Percentiles rank a stretch among this genome's conserved stretches.
These are phyloP conservation scores for Wickerhamiella alocasiicola DNA, from an alignment of 805 yeast genomes.

Conservation along the genomic window DNA sequence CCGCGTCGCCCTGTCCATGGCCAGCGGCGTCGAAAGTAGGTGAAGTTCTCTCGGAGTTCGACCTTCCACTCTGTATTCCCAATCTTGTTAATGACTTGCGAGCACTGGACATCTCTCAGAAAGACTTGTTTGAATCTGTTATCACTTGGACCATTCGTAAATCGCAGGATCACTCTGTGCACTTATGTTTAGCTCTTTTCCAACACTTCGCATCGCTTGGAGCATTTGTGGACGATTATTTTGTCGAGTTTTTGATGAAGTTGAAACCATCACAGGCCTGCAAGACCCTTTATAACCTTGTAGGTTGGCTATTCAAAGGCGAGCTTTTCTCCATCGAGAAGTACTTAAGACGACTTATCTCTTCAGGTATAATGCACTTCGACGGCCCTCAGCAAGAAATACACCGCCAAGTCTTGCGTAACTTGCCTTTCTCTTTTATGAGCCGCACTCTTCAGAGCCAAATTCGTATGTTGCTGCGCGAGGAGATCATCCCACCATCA, in stretches of 20 bases:
- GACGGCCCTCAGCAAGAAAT: conserved; percentile 30
- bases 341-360: conserved; percentile 67
- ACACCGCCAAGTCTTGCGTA: conserved; percentile 39
- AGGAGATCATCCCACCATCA: background rate
- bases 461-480: conserved; percentile 15
- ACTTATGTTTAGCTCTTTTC: conserved; percentile 15
- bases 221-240: conserved; percentile 15
- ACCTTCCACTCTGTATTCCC: conserved; percentile 18
- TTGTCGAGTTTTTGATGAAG: conserved; percentile 18
- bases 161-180: conserved; percentile 12
- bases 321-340: conserved; percentile 46
- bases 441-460: conserved; percentile 15
- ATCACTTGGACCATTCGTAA: conserved; percentile 15
- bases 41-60: conserved; percentile 23
- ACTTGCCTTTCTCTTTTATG: conserved; percentile 23
- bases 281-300: conserved; percentile 31
- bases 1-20: conserved; percentile 13
- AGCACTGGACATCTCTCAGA: conserved; percentile 4
- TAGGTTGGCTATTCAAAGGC: conserved; percentile 38
- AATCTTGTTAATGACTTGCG: conserved; percentile 15
- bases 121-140: conserved; percentile 12
- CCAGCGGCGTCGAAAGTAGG: conserved; percentile 12
- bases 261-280: conserved; percentile 1
- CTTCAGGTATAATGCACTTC: conserved; percentile 70
- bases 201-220: conserved; percentile 15